Evolutionary conservation across 768 basidiomycete genomes (phyloP).

Genomic region (Xerocomellus intermedius): DNA sequence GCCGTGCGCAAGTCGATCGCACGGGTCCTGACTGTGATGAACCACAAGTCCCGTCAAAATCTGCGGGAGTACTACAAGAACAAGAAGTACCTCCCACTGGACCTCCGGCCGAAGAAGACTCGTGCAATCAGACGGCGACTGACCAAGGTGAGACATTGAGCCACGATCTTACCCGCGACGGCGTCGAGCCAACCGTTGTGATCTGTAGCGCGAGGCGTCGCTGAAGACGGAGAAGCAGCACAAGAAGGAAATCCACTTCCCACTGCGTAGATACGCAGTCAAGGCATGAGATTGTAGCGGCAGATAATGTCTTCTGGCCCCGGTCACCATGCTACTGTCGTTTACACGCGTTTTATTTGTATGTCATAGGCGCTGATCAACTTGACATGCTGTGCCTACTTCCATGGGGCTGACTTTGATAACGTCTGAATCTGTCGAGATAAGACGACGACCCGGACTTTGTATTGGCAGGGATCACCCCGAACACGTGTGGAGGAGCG

Average conservation of each 20-base stretch:
- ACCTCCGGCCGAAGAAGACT: conserved; percentile 97
- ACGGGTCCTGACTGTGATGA: conserved; percentile 96
- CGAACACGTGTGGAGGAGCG: conserved; percentile 28
- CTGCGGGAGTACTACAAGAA: conserved; percentile 97
- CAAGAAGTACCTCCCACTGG: conserved; percentile 95
- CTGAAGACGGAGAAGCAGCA: conserved; percentile 88
- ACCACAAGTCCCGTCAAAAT: conserved; percentile 96
- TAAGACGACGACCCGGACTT: not conserved
- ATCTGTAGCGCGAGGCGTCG: conserved; percentile 70
- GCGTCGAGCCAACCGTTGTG: conserved; percentile 5
- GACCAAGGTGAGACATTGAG: conserved; percentile 65
- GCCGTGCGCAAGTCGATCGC: conserved; percentile 98
- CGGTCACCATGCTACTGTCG: conserved; percentile 19
- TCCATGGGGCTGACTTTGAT: not conserved
- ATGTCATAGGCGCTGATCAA: conserved; percentile 38
- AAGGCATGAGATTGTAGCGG: conserved; percentile 63
- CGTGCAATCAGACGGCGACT: conserved; percentile 95
- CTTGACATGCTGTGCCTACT: conserved; percentile 34
- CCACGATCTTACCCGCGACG: not conserved
- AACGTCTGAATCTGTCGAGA: too few species aligned
- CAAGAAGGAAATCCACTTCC: conserved; percentile 96
- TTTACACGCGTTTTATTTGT: conserved; percentile 35
- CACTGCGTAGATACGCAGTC: conserved; percentile 90
- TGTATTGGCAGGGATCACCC: not conserved
- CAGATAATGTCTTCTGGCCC: conserved; percentile 20